Evolutionary conservation across 441 rosid genomes (phyloP).

Genomic region (Geranium incanum): DNA sequence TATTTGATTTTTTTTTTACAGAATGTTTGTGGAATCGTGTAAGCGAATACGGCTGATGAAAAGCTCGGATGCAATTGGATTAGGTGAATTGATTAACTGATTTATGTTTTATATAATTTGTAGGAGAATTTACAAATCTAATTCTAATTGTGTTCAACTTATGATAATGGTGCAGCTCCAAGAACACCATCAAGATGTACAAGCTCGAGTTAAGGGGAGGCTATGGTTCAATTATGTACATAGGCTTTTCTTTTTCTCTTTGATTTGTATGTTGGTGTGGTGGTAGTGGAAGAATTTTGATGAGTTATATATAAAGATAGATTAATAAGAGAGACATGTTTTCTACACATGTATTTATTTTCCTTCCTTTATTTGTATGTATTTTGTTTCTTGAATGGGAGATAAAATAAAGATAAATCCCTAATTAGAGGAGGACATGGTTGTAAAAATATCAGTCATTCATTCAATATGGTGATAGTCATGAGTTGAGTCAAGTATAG

Average conservation of each 20-base stretch:
- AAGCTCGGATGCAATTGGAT: conserved; percentile 41
- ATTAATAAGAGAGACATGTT: no score
- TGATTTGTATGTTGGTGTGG: not conserved
- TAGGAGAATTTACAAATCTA: not conserved
- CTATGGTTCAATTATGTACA: conserved; percentile 21
- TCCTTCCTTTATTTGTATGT: no score
- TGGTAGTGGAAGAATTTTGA: conserved; percentile 19
- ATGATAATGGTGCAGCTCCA: conserved; percentile 26
- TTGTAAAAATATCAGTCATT: no score
- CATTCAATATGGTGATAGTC: no score
- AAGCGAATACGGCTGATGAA: conserved; percentile 62
- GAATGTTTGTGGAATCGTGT: conserved; percentile 66
- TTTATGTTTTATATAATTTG: not conserved
- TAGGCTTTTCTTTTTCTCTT: conserved; percentile 18
- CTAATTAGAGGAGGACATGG: no score
- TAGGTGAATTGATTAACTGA: conserved; percentile 23
- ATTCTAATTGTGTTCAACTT: not conserved
- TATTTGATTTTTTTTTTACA: conserved; percentile 21
- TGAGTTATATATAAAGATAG: not conserved
- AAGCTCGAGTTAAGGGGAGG: conserved; percentile 24
- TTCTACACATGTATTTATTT: no score
- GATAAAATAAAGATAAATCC: no score
- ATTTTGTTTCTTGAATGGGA: no score
- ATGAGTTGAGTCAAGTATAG: no score
- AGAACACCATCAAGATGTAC: conserved; percentile 32